Percentiles rank a stretch among this genome's conserved stretches.
phyloP scores from a whole-genome alignment of 2,329 filamentous ascomycete genomes.

The Monosporascus sp. region DNA sequence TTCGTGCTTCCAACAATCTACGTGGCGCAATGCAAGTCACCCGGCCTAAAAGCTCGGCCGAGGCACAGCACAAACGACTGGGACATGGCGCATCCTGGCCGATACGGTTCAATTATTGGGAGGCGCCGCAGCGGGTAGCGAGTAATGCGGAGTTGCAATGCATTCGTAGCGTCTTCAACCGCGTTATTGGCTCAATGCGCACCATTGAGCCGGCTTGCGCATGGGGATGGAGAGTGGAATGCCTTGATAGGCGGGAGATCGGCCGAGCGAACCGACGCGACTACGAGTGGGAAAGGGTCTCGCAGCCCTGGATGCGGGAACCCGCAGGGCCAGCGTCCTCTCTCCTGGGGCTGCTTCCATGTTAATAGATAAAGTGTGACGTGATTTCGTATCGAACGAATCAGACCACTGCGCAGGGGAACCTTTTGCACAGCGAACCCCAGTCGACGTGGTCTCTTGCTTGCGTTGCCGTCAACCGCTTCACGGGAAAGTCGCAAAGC shows the following conservation, averaged over 20 bases:
- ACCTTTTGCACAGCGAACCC: too few species aligned
- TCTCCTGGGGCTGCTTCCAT: background rate
- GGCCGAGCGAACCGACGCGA: conserved; percentile 10
- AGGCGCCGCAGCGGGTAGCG: background rate
- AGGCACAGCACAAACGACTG: background rate
- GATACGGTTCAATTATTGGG: background rate
- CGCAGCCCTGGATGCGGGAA: background rate
- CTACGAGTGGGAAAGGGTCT: conserved; percentile 9
- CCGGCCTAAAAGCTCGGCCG: background rate
- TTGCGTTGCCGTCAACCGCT: too few species aligned
- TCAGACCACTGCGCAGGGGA: too few species aligned
- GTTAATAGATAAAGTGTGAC: background rate
- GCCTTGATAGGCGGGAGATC: conserved; percentile 13
- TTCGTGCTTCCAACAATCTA: background rate
- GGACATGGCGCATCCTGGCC: background rate
- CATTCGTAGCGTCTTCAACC: background rate
- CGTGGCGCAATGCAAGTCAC: background rate
- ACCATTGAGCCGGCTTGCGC: background rate
- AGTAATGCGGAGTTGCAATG: background rate
- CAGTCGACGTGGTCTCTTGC: too few species aligned
- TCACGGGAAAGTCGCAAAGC: too few species aligned
- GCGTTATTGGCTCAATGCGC: background rate
- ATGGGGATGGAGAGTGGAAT: background rate
- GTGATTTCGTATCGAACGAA: too few species aligned
- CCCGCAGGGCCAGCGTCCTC: background rate